Percentiles rank a stretch among this genome's conserved stretches.
Conservation (phyloP, 345 rosid species). For the Salix suchowensis region DNA sequence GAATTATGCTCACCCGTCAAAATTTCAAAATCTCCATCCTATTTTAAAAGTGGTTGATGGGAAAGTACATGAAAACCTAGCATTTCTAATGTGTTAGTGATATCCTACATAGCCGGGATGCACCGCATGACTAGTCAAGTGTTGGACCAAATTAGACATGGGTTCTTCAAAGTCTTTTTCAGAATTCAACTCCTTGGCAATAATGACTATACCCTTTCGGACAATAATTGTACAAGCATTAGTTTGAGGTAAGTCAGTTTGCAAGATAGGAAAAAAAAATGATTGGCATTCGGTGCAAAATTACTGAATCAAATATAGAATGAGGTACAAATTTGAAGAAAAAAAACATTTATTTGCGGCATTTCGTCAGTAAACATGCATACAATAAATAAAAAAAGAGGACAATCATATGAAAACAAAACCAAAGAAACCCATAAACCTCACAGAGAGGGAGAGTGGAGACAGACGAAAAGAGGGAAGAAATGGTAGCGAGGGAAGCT, state of each 20-base stretch:
- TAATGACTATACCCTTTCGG: background rate
- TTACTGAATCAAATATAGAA: background rate
- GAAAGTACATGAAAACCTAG: background rate
- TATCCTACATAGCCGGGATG: background rate
- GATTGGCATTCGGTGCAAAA: background rate
- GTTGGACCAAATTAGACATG: background rate
- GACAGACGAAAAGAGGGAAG: constrained; percentile 21
- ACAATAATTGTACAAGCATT: background rate
- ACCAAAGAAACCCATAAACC: constrained; percentile 8
- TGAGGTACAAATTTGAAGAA: background rate
- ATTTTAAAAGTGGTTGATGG: background rate
- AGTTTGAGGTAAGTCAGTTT: background rate
- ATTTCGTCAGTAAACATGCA: background rate
- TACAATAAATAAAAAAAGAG: background rate
- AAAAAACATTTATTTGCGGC: background rate
- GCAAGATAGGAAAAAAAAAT: background rate
- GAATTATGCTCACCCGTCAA: background rate
- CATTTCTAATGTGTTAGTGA: background rate
- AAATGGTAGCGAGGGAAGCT: background rate
- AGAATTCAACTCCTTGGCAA: background rate
- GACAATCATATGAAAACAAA: background rate
- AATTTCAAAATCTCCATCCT: background rate
- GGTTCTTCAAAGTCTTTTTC: background rate
- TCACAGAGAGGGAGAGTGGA: constrained; percentile 37
- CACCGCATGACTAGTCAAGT: background rate